phyloP scores from a whole-genome alignment of 495 filamentous ascomycete genomes.

The Cladorrhinum samala region DNA sequence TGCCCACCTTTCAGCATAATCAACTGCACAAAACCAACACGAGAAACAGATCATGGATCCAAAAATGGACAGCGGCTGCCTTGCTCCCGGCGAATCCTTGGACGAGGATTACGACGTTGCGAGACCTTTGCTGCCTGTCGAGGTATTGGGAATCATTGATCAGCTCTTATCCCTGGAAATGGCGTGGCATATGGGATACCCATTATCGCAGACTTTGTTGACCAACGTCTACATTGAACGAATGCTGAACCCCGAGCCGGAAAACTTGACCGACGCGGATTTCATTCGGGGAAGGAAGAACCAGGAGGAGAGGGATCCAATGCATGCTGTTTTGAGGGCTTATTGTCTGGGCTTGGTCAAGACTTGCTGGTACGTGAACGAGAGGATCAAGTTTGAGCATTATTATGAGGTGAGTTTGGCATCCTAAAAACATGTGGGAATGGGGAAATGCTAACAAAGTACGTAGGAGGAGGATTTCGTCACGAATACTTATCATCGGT shows the following conservation, averaged over 20 bases:
- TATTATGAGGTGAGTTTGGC: slow-evolving; percentile 70
- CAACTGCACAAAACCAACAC: no score
- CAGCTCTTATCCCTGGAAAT: slow-evolving; percentile 90
- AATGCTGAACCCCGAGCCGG: slow-evolving; percentile 66
- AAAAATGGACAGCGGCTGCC: slow-evolving; percentile 93
- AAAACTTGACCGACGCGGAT: slow-evolving; percentile 59
- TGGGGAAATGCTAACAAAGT: slow-evolving; percentile 20
- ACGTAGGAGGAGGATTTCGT: slow-evolving; percentile 90
- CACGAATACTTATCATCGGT: slow-evolving; percentile 78
- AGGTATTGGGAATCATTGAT: slow-evolving; percentile 91
- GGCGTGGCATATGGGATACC: slow-evolving; percentile 94
- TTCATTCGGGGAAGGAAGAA: slow-evolving; percentile 42
- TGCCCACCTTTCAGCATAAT: no score
- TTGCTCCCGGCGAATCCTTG: slow-evolving; percentile 67
- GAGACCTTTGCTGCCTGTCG: slow-evolving; percentile 60
- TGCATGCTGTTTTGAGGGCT: slow-evolving; percentile 67
- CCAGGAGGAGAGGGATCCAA: slow-evolving; percentile 32
- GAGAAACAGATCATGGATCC: slow-evolving; percentile 94
- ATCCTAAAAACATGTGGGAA: not conserved
- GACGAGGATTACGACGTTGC: slow-evolving; percentile 82
- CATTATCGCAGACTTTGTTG: slow-evolving; percentile 89
- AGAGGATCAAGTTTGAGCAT: slow-evolving; percentile 65
- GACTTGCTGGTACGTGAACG: slow-evolving; percentile 72
- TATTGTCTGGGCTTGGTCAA: slow-evolving; percentile 86
- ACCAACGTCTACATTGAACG: slow-evolving; percentile 91